These are phyloP conservation scores for Globisporangium ultimum DNA, from an alignment of 352 stramenopile species.

Conservation along the genomic window DNA sequence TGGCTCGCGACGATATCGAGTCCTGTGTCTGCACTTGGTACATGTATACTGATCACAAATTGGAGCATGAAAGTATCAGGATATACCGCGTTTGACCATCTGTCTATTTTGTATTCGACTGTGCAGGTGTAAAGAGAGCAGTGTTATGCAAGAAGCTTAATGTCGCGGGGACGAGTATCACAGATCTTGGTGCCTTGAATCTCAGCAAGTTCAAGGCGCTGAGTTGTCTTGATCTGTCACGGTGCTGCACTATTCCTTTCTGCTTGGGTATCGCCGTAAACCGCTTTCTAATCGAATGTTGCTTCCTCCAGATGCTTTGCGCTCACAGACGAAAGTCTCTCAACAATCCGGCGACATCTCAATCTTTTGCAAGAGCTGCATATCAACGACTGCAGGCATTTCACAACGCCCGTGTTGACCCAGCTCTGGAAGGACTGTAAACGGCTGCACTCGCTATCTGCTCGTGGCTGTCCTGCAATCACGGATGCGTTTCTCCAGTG, in stretches of 20 bases:
- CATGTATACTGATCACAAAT: neutral
- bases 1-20: slow-evolving; percentile 27
- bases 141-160: slow-evolving; percentile 15
- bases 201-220: slow-evolving; percentile 29
- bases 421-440: slow-evolving; percentile 61
- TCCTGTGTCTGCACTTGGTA: slow-evolving; percentile 12
- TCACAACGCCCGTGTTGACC: slow-evolving; percentile 40
- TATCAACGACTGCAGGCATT: slow-evolving; percentile 61
- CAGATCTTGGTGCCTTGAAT: slow-evolving; percentile 19
- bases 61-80: neutral
- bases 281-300: too few species aligned
- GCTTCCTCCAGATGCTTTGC: slow-evolving; percentile 25
- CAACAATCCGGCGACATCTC: slow-evolving; percentile 38
- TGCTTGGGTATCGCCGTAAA: too few species aligned
- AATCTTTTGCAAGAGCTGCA: slow-evolving; percentile 41
- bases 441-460: slow-evolving; percentile 40
- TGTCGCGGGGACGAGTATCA: slow-evolving; percentile 28
- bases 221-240: slow-evolving; percentile 25
- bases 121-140: neutral
- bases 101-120: neutral
- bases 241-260: slow-evolving; percentile 1
- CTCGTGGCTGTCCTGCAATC: slow-evolving; percentile 36
- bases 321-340: slow-evolving; percentile 55
- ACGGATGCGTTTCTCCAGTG: slow-evolving; percentile 58
- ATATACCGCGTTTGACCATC: neutral